Evolutionary conservation across 2,329 filamentous ascomycete species (phyloP).

Genomic region (Cucurbitaria berberidis): DNA sequence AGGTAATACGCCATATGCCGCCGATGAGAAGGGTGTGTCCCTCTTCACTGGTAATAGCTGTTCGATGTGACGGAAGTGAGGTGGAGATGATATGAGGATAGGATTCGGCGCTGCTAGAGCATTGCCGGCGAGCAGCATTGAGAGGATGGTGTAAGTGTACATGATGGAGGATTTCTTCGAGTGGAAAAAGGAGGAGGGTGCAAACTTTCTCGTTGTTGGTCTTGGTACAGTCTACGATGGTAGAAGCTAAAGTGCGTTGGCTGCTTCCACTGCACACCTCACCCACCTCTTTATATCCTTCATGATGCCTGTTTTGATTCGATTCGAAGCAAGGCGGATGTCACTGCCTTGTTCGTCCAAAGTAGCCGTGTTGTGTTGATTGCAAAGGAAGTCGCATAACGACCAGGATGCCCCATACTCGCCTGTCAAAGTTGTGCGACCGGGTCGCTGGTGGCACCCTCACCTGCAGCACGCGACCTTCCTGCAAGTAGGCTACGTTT

Average conservation of each 20-base stretch:
- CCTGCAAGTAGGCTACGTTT: conserved; percentile 18
- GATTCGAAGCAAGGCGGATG: conserved; percentile 9
- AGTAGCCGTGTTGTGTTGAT: conserved; percentile 3
- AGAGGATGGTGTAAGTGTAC: conserved; percentile 11
- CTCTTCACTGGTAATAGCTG: not conserved
- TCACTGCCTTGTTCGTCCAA: conserved; percentile 7
- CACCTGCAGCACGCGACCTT: conserved; percentile 25
- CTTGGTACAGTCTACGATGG: not conserved
- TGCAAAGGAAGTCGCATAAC: conserved; percentile 4
- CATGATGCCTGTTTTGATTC: not conserved
- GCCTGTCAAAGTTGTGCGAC: conserved; percentile 16
- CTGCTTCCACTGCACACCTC: not conserved
- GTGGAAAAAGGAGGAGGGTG: not conserved
- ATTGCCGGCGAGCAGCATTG: conserved; percentile 9
- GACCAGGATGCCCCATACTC: conserved; percentile 9
- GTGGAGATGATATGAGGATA: not conserved
- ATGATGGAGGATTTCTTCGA: conserved; percentile 6
- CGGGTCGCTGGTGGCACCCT: conserved; percentile 17
- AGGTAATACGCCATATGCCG: not conserved
- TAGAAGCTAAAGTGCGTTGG: not conserved
- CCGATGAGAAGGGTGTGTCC: not conserved
- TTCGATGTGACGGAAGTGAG: not conserved
- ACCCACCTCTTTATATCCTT: conserved; percentile 12
- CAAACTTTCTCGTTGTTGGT: not conserved
- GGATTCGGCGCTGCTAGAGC: conserved; percentile 2